phyloP scores from a whole-genome alignment of 2,329 filamentous ascomycete genomes.

The Hypocrella siamensis region DNA sequence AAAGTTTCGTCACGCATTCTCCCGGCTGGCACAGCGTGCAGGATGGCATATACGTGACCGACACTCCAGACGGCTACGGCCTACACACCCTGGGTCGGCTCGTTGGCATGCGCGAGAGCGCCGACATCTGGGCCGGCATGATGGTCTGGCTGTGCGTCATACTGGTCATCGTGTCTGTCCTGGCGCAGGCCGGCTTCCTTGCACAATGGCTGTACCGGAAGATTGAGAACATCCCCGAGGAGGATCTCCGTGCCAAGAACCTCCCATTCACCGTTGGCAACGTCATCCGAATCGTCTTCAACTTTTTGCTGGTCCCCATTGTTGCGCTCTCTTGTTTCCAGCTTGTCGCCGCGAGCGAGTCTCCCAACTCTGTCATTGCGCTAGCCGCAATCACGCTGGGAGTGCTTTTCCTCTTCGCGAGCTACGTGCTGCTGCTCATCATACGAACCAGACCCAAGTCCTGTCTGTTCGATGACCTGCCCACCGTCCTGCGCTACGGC shows the following conservation, averaged over 20 bases:
- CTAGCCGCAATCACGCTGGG: constrained; percentile 63
- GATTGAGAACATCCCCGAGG: constrained; percentile 57
- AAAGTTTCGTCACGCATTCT: constrained; percentile 64
- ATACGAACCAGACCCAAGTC: constrained; percentile 67
- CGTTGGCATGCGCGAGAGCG: constrained; percentile 58
- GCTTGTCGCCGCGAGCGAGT: constrained; percentile 56
- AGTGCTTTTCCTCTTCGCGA: constrained; percentile 54
- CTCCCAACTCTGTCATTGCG: constrained; percentile 55
- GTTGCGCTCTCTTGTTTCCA: constrained; percentile 84
- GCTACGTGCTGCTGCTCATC: constrained; percentile 71
- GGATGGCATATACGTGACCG: constrained; percentile 77
- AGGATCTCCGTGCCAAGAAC: constrained; percentile 84
- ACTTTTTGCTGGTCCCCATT: constrained; percentile 80
- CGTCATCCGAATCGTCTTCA: constrained; percentile 73
- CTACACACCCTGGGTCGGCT: constrained; percentile 66
- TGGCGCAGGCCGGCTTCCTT: constrained; percentile 65
- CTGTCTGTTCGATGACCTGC: constrained; percentile 82
- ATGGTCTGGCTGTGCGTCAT: constrained; percentile 79
- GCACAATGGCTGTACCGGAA: constrained; percentile 61
- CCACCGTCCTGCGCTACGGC: constrained; percentile 78
- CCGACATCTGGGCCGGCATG: constrained; percentile 89
- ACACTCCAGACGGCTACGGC: constrained; percentile 70
- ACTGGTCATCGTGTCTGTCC: constrained; percentile 46
- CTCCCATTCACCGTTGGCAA: constrained; percentile 72
- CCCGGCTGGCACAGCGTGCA: constrained; percentile 50